Percentiles rank a stretch among this genome's conserved stretches.
These are phyloP conservation scores for Wickerhamiella musiphila DNA, from an alignment of 805 yeast species.

Conservation along the genomic window DNA sequence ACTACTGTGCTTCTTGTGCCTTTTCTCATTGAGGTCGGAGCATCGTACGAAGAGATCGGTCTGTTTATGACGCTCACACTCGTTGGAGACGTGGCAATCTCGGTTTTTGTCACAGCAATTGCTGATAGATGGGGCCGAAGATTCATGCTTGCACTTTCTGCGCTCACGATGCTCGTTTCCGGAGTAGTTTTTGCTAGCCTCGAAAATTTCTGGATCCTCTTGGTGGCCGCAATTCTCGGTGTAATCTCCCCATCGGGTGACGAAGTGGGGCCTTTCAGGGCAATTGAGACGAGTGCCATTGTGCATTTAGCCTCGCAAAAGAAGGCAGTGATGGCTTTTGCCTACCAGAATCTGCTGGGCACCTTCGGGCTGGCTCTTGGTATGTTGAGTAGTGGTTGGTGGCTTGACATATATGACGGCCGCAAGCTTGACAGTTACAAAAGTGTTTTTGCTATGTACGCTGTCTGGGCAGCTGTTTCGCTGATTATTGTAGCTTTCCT, in stretches of 20 bases:
- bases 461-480: conserved; percentile 34
- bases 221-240: conserved; percentile 62
- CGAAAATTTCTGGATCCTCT: conserved; percentile 35
- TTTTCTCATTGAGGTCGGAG: conserved; percentile 37
- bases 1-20: conserved; percentile 65
- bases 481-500: conserved; percentile 28
- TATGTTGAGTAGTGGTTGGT: conserved; percentile 40
- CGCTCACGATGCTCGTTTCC: conserved; percentile 47
- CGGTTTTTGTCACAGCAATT: conserved; percentile 57
- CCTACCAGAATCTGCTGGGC: conserved; percentile 52
- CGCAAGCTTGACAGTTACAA: conserved; percentile 26
- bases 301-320: conserved; percentile 45
- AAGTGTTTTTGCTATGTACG: conserved; percentile 37
- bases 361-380: conserved; percentile 65
- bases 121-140: conserved; percentile 60
- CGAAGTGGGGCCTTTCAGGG: conserved; percentile 80
- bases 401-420: conserved; percentile 28
- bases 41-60: conserved; percentile 47
- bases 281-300: conserved; percentile 67
- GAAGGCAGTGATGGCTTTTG: conserved; percentile 51
- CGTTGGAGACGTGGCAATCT: conserved; percentile 59
- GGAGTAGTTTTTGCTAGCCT: conserved; percentile 48
- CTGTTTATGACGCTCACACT: conserved; percentile 67
- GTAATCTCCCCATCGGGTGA: conserved; percentile 82
- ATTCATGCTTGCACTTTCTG: conserved; percentile 42